Conservation (phyloP, 1,284 basidiomycete genomes). For the Dichomitus squalens region DNA sequence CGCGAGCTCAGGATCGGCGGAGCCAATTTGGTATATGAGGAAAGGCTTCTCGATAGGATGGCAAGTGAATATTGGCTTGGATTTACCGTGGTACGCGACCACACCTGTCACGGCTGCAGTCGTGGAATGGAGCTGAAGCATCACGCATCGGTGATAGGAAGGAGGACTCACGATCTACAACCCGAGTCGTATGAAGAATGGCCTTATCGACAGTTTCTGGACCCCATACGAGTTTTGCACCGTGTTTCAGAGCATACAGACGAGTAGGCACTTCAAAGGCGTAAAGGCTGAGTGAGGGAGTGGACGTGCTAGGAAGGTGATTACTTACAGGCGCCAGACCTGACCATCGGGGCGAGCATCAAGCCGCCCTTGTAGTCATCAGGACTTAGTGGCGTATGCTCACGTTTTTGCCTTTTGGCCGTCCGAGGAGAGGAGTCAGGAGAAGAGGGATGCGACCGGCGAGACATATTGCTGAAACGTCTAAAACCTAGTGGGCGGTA, state of each 20-base stretch:
- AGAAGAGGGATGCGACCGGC: slow-evolving; percentile 53
- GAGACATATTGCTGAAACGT: slow-evolving; percentile 44
- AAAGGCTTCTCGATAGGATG: slow-evolving; percentile 95
- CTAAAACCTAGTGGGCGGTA: neutral
- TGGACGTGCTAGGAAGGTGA: slow-evolving; percentile 35
- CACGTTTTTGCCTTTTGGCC: slow-evolving; percentile 55
- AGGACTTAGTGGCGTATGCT: slow-evolving; percentile 52
- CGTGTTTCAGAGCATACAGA: slow-evolving; percentile 88
- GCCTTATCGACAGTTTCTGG: slow-evolving; percentile 98
- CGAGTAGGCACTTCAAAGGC: slow-evolving; percentile 73
- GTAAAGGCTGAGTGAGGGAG: slow-evolving; percentile 6
- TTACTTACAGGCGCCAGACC: slow-evolving; percentile 78
- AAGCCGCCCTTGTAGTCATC: slow-evolving; percentile 81
- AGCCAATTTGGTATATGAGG: slow-evolving; percentile 92
- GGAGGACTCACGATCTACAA: slow-evolving; percentile 80
- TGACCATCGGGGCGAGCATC: slow-evolving; percentile 94
- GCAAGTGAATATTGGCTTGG: slow-evolving; percentile 86
- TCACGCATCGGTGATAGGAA: slow-evolving; percentile 1
- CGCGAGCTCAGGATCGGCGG: slow-evolving; percentile 86
- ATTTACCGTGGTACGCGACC: slow-evolving; percentile 85
- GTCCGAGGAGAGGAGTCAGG: slow-evolving; percentile 46
- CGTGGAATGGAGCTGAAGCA: slow-evolving; percentile 1
- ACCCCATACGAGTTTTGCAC: slow-evolving; percentile 95
- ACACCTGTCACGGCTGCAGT: slow-evolving; percentile 79
- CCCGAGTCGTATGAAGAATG: slow-evolving; percentile 83